These are phyloP conservation scores for Schwanniomyces occidentalis DNA, from an alignment of 805 yeast species.

Conservation along the genomic window DNA sequence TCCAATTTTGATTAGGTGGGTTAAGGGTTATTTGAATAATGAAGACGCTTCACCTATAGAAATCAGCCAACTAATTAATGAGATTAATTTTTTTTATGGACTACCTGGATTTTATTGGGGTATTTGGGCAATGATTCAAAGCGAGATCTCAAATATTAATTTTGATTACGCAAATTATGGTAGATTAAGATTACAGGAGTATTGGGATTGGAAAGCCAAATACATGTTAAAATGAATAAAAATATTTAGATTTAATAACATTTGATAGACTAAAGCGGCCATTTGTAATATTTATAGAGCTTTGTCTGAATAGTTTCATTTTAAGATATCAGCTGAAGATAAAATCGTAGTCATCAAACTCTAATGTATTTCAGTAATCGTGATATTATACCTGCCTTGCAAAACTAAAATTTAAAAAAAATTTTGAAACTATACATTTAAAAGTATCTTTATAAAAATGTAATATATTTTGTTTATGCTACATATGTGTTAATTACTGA, in stretches of 20 bases:
- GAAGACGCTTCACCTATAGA: constrained; percentile 25
- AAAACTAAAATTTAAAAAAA: no score
- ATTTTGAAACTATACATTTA: no score
- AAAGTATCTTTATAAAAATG: no score
- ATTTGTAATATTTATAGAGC: not conserved
- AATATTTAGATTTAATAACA: no score
- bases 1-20: constrained; percentile 55
- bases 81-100: constrained; percentile 65
- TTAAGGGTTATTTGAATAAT: constrained; percentile 50
- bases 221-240: no score
- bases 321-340: no score
- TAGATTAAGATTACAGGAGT: constrained; percentile 59
- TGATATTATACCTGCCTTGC: no score
- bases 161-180: constrained; percentile 69
- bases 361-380: no score
- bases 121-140: constrained; percentile 77
- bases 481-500: no score
- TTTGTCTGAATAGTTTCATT: not conserved
- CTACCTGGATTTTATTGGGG: constrained; percentile 88
- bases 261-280: not conserved
- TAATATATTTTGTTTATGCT: no score
- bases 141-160: constrained; percentile 66
- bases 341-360: no score
- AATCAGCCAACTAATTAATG: constrained; percentile 50
- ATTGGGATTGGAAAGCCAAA: constrained; percentile 62